These are phyloP conservation scores for Imleria badia DNA, from an alignment of 768 basidiomycete species.

Conservation along the genomic window DNA sequence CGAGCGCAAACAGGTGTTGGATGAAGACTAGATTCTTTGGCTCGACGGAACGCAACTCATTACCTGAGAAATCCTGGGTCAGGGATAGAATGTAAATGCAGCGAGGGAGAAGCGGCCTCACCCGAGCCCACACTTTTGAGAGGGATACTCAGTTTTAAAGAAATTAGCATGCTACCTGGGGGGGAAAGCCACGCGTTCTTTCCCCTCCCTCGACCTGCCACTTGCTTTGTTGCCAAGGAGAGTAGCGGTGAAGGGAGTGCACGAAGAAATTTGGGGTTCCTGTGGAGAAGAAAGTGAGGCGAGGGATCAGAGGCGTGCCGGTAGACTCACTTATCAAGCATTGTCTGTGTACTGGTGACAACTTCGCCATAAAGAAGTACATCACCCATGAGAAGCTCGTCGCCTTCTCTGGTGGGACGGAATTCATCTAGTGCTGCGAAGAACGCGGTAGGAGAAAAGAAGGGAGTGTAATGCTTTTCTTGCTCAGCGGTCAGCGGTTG, in stretches of 20 bases:
- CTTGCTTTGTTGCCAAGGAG: constrained; percentile 84
- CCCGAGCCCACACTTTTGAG: constrained; percentile 14
- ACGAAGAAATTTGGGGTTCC: constrained; percentile 73
- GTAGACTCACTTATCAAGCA: constrained; percentile 80
- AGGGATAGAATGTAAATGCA: neutral
- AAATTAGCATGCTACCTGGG: constrained; percentile 79
- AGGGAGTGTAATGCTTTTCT: constrained; percentile 48
- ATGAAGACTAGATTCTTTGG: constrained; percentile 79
- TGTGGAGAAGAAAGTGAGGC: constrained; percentile 29
- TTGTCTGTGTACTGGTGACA: constrained; percentile 92
- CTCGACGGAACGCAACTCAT: constrained; percentile 14
- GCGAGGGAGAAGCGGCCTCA: neutral
- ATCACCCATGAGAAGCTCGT: constrained; percentile 66
- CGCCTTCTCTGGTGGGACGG: constrained; percentile 17
- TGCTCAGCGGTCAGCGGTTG: constrained; percentile 49
- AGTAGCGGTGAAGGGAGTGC: constrained; percentile 72
- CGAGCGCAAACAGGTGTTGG: constrained; percentile 89
- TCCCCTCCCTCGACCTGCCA: constrained; percentile 86
- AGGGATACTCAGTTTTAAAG: constrained; percentile 24
- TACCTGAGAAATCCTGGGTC: neutral
- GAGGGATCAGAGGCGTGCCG: neutral
- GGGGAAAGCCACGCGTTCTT: constrained; percentile 93
- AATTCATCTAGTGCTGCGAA: constrained; percentile 49
- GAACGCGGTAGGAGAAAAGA: constrained; percentile 68
- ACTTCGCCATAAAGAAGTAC: constrained; percentile 82